Percentiles rank a stretch among this genome's conserved stretches.
Conservation (phyloP, 2,329 filamentous ascomycete species). For the Hirsutella minnesotensis region DNA sequence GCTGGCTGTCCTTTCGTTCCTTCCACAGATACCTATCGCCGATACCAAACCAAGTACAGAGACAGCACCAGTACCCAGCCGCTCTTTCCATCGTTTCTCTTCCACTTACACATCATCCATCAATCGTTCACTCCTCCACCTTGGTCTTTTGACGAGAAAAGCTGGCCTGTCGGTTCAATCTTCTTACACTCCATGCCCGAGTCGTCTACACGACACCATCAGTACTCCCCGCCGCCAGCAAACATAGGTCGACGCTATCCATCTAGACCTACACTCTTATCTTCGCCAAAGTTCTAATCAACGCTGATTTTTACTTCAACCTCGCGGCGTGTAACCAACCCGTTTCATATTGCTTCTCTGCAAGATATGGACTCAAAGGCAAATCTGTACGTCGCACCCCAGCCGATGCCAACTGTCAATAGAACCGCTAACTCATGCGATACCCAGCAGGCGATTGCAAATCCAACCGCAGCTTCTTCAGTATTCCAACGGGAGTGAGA, state of each 20-base stretch:
- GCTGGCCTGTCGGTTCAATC: background rate
- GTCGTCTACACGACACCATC: no score
- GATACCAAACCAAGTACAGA: background rate
- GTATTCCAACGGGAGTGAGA: background rate
- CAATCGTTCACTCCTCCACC: background rate
- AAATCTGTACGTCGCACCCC: background rate
- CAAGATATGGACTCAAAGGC: conserved; percentile 1
- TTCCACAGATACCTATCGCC: background rate
- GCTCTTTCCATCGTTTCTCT: background rate
- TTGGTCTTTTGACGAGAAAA: background rate
- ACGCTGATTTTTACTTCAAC: no score
- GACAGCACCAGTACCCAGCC: background rate
- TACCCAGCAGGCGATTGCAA: background rate
- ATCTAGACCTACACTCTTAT: no score
- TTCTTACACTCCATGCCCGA: no score
- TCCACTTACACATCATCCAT: background rate
- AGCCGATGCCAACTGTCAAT: background rate
- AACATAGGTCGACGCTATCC: no score
- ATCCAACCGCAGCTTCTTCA: background rate
- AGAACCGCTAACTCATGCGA: background rate
- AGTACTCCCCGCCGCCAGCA: no score
- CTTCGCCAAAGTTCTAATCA: no score
- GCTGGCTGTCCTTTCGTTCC: background rate
- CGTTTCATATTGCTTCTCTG: background rate
- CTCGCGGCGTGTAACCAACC: background rate